Evolutionary conservation across 164 flowering plant genomes (phyloP), one percentile per base, ranked within the genome.

Genomic region (Umbilicus rupestris): DNA sequence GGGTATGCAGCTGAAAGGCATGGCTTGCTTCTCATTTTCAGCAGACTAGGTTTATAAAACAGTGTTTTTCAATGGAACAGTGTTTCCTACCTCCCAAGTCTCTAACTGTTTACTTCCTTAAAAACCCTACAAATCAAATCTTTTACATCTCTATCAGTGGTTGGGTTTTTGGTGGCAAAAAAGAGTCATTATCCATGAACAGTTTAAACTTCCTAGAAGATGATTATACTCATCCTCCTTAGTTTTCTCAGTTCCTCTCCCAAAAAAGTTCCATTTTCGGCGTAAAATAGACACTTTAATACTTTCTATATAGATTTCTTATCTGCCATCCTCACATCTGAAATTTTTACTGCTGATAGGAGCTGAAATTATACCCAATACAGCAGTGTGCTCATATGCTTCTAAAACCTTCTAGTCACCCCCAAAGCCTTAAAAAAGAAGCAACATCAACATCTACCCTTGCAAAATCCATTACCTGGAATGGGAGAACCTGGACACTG

Each of bases 171-270:
- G 60, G 60, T 55, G 33, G 4, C 16, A 55, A 55, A 3, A n/a
- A 55, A 55, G 33, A 28, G 60, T 55, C 60, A 55, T 55, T 55
- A 28, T 55, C 60, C 60, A 55, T 28, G 60, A 55, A 28, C 33
- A 55, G 60, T 28, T n/a, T 55, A 28, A 55, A 28, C 31, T 55
- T 29, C 60, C 19, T 12, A 55, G 29, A 55, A 12, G 33, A 55
- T 3, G 3, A 22, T 11, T 55, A 11, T 55, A 4, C 11, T 55
- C 9, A 28, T 28, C 60, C 29, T 1, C 28, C 29, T 28, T 55
- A 8, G 16, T 28, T 55, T 55, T 55, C 33, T 28, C 60, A 55
- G 60, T 24, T 22, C 58, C 58, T 22, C 58, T 26, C 29, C 12
- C 44, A 41, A 41, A 41, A 41, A 12, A 3, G 58, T 20, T 24